Evolutionary conservation across 257 asterid genomes (phyloP), one percentile per base, ranked within the genome.

Genomic region (Plantago elongata): DNA sequence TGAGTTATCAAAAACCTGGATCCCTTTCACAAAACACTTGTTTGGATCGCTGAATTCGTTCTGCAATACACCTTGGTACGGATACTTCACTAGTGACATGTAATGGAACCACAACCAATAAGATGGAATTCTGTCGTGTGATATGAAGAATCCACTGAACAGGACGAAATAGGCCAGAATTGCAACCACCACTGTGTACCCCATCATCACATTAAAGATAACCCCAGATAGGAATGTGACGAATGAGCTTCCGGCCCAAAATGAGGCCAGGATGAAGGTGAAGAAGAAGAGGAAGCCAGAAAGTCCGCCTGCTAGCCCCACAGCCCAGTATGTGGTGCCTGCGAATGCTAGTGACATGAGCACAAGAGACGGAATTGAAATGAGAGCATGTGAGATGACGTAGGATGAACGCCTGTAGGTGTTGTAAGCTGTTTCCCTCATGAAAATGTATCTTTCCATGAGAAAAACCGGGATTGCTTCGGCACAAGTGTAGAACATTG

Each of bases 41-140:
- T 48, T 9, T 0, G 87, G 78, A 37, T 83, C 83, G 0, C 60
- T 76, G 11, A 83, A 83, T 66, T 83, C 90, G 52, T 83, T 83
- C 72, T 80, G 87, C 73, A 83, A 69, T 59, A 83, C 84, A 0
- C 84, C 90, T 14, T 83, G 81, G 50, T 75, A 83, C 0, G 90
- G 87, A 40, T 83, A 83, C 65, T 83, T 83, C 56, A 80, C 81
- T 5, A 83, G 58, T 0, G 87, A 83, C 3, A 62, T 62, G 37
- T 83, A 83, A 43, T 80, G 90, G 79, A 83, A 83, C 90, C 90
- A 83, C 2, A 83, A 42, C 90, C 87, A 83, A 16, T 83, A 83
- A 0, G 63, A 4, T 0, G 87, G 87, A 43, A 83, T 83, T 11
- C 85, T 63, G 42, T 78, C 87, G 13, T 84, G 40, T 0, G 72